A percentile compares a stretch with the other conserved stretches of the same genome.
These are phyloP conservation scores for Pythium plurisporium DNA, from an alignment of 352 stramenopile species.

Conservation along the genomic window DNA sequence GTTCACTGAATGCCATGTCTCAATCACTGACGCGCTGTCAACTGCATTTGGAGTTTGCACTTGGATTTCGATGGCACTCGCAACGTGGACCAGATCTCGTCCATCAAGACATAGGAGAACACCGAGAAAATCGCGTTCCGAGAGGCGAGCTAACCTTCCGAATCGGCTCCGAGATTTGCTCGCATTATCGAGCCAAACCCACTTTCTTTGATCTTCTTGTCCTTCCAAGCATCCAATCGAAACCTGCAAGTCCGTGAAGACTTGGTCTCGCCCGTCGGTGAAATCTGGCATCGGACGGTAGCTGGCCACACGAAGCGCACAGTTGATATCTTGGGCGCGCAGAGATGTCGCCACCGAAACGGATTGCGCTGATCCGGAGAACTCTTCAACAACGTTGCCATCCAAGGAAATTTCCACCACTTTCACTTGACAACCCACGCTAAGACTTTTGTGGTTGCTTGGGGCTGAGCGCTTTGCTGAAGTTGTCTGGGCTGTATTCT, in stretches of 20 bases:
- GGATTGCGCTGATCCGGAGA: not conserved
- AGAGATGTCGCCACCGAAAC: constrained; percentile 1
- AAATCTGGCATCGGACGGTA: constrained; percentile 16
- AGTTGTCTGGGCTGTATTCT: too few species aligned
- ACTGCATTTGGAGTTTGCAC: not conserved
- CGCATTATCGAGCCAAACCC: not conserved
- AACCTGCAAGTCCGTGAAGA: constrained; percentile 14
- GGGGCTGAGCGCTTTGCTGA: not conserved
- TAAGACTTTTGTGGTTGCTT: constrained; percentile 1
- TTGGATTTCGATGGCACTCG: constrained; percentile 2
- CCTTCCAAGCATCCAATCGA: constrained; percentile 8
- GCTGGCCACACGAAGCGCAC: constrained; percentile 1
- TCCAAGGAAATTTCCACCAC: not conserved
- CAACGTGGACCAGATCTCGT: constrained; percentile 1
- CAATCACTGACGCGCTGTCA: constrained; percentile 8
- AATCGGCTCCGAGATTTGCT: not conserved
- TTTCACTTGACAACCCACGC: constrained; percentile 2
- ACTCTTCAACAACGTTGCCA: not conserved
- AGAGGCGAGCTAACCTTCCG: constrained; percentile 8
- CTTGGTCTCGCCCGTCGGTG: not conserved
- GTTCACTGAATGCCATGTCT: constrained; percentile 21
- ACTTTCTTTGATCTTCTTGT: constrained; percentile 2
- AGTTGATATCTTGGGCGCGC: not conserved
- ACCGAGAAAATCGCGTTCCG: constrained; percentile 15
- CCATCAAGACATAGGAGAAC: constrained; percentile 20